Percentiles rank a stretch among this genome's conserved stretches.
These are phyloP conservation scores for Alopecurus myosuroides DNA, from an alignment of 176 grass and related monocot species.

Conservation along the genomic window DNA sequence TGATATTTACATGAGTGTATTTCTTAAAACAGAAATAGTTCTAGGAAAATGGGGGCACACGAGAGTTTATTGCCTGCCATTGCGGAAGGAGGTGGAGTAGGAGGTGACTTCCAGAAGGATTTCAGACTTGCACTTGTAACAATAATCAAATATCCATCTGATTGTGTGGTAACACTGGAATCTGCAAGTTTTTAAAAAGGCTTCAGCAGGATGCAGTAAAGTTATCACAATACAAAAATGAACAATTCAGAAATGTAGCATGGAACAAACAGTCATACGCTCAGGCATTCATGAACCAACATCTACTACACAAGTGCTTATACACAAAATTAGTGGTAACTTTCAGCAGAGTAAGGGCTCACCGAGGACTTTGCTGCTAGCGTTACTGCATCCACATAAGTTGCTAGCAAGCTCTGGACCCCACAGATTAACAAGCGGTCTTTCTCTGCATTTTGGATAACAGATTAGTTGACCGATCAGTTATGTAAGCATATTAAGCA, in stretches of 20 bases:
- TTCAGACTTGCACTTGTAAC: conserved; percentile 81
- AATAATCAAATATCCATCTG: conserved; percentile 70
- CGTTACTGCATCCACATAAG: conserved; percentile 69
- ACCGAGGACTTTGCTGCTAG: conserved; percentile 66
- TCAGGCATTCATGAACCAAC: neutral
- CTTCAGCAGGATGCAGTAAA: neutral
- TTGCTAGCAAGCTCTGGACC: conserved; percentile 52
- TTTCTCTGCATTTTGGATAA: conserved; percentile 34
- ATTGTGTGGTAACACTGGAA: conserved; percentile 39
- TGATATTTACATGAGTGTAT: no score
- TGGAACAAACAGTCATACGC: neutral
- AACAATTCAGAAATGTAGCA: neutral
- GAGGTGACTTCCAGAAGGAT: no score
- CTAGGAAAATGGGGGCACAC: no score
- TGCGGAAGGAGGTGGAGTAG: no score
- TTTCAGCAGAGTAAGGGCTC: neutral
- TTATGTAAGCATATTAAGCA: no score
- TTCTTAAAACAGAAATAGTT: no score
- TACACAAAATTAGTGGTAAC: neutral
- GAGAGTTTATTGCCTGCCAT: no score
- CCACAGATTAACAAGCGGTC: conserved; percentile 68
- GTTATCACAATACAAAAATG: neutral
- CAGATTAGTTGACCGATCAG: conserved; percentile 2
- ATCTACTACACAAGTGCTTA: neutral
- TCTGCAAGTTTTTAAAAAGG: conserved; percentile 34